Base-by-base conservation (phyloP, 306 rosid species). In the Dicorynia guianensis region DNA sequence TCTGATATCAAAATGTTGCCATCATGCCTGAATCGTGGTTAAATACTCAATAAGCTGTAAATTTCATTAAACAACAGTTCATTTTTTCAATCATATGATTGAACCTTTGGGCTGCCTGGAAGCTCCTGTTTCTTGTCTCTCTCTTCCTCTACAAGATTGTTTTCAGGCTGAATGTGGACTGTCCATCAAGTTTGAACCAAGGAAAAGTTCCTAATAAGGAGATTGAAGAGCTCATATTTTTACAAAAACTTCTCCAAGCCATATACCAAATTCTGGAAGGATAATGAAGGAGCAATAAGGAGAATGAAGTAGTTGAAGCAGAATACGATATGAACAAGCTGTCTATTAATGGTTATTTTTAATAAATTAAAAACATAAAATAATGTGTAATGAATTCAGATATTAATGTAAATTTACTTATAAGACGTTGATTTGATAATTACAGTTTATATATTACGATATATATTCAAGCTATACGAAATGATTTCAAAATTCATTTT, bases 231-330 rank as follows among this genome's bases (percentile, higher is more conserved):
- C 63, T n/a, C 11, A 49, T 30, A 39, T 66, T 39, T 36, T 65
- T 56, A 90, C 81, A 95, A 64, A 76, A 95, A 85, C 81, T 95
- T 95, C 93, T 95, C 98, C 90, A 92, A 84, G 69, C 97, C 98
- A 72, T 92, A 92, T 59, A 95, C 98, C 89, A 95, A 81, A 83
- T 67, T 95, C 99, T 95, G 95, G 87, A 71, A 67, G 38, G 66
- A 81, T 53, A 38, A 49, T 69, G 55, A 74, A 59, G 71, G 60
- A 15, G 8, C 30, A 47, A 20, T 34, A 20, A 60, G 25, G n/a
- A 30, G 11, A 68, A 39, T 50, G 74, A 59, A 52, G 47, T 58
- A 42, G 53, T 58, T 35, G 58, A 64, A 85, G 70, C 64, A 61
- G 61, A 79, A 77, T 25, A 25, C 49, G 58, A 49, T 58, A 62